Conservation (phyloP, 306 rosid genomes). For the Begonia loranthoides region DNA sequence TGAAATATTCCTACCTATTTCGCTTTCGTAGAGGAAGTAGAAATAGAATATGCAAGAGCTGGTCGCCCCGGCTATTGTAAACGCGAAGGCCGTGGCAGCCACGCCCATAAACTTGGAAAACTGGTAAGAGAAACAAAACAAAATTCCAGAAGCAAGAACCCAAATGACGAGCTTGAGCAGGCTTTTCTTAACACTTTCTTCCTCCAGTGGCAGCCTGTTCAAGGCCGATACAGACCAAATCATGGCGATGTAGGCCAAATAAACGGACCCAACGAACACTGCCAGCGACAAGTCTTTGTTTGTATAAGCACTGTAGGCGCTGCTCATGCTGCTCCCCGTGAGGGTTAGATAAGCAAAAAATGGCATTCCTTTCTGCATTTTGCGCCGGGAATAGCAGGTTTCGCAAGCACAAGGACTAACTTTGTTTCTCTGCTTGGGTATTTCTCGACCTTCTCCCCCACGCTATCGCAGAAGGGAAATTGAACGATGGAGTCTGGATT, state of each 20-base stretch:
- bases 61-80: not conserved
- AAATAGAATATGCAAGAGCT: conserved; percentile 9
- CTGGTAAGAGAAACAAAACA: conserved; percentile 8
- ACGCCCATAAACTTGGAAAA: conserved; percentile 2
- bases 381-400: too few species aligned
- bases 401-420: too few species aligned
- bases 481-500: too few species aligned
- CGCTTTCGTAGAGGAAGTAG: conserved; percentile 5
- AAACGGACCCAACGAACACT: not conserved
- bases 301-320: conserved; percentile 9
- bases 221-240: not conserved
- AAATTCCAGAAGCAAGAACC: conserved; percentile 2
- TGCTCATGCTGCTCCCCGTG: not conserved
- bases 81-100: not conserved
- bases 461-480: too few species aligned
- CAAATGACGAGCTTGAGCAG: conserved; percentile 5
- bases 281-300: conserved; percentile 2
- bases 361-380: too few species aligned
- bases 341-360: conserved; percentile 8
- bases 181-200: conserved; percentile 4
- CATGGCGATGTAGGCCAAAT: not conserved
- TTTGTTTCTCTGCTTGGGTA: too few species aligned
- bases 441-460: too few species aligned
- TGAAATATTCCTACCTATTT: too few species aligned
- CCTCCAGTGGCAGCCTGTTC: conserved; percentile 1